Evolutionary conservation across 2,329 filamentous ascomycete genomes (phyloP).

Genomic region (Talaromyces sp.): DNA sequence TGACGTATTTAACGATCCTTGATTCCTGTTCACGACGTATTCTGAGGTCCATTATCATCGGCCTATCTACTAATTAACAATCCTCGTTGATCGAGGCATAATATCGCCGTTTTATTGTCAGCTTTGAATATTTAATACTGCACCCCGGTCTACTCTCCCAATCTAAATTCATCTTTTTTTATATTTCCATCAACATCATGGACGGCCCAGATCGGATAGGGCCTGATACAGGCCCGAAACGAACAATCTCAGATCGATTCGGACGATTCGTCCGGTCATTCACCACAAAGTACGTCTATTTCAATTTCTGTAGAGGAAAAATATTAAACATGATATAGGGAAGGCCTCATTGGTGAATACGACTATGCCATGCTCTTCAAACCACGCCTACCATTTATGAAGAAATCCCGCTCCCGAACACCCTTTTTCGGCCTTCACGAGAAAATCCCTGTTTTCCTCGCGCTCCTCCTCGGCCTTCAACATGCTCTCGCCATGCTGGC

Average conservation of each 20-base stretch:
- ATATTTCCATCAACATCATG: conserved; percentile 21
- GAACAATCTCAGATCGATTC: conserved; percentile 34
- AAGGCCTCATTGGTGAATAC: conserved; percentile 79
- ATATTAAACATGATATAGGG: conserved; percentile 34
- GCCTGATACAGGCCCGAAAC: conserved; percentile 37
- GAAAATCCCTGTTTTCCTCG: conserved; percentile 64
- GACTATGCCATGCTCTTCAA: conserved; percentile 87
- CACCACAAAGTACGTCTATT: conserved; percentile 39
- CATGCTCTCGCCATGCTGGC: conserved; percentile 66
- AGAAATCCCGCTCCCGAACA: conserved; percentile 54
- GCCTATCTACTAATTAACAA: background rate
- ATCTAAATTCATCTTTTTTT: background rate
- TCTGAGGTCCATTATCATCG: background rate
- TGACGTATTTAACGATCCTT: background rate
- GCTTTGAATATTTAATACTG: background rate
- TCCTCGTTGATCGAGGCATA: conserved; percentile 4
- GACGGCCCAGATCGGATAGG: conserved; percentile 44
- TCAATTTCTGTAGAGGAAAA: too few species aligned
- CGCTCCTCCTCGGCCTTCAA: conserved; percentile 65
- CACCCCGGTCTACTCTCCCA: background rate
- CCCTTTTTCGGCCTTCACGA: conserved; percentile 70
- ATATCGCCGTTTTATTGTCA: background rate
- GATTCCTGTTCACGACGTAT: background rate
- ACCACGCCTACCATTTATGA: conserved; percentile 78
- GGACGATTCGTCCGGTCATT: conserved; percentile 36